Evolutionary conservation across 495 filamentous ascomycete species (phyloP).

Genomic region (Neurospora sp.): DNA sequence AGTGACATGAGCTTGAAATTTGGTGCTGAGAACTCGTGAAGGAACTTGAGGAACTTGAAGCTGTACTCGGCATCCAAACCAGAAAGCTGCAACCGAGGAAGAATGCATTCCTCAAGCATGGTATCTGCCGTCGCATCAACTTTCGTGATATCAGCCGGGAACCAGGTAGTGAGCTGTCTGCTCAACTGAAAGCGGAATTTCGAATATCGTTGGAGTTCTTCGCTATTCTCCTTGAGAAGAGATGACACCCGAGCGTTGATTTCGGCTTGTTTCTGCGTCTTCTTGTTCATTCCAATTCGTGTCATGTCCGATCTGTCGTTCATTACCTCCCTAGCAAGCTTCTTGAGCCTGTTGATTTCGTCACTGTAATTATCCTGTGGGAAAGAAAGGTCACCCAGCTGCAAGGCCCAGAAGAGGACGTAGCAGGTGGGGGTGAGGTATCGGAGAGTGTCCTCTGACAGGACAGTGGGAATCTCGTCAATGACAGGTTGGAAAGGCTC

Average conservation of each 20-base stretch:
- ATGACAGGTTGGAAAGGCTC: slow-evolving; percentile 71
- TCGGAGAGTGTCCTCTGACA: slow-evolving; percentile 56
- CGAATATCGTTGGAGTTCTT: slow-evolving; percentile 50
- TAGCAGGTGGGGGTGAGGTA: slow-evolving; percentile 68
- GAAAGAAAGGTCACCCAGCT: slow-evolving; percentile 67
- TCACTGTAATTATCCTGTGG: slow-evolving; percentile 63
- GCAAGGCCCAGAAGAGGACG: slow-evolving; percentile 86
- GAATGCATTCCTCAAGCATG: slow-evolving; percentile 79
- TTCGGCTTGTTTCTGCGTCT: slow-evolving; percentile 59
- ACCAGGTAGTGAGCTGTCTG: slow-evolving; percentile 76
- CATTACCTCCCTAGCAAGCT: slow-evolving; percentile 49
- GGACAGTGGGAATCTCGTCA: slow-evolving; percentile 47
- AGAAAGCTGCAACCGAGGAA: slow-evolving; percentile 77
- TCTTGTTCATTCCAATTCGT: slow-evolving; percentile 49
- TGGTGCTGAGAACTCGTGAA: slow-evolving; percentile 71
- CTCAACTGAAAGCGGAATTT: slow-evolving; percentile 53
- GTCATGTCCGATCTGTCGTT: slow-evolving; percentile 65
- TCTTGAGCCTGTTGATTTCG: slow-evolving; percentile 55
- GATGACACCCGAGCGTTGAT: slow-evolving; percentile 55
- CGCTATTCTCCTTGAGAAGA: slow-evolving; percentile 43
- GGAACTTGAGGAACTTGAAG: slow-evolving; percentile 72
- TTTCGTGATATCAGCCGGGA: slow-evolving; percentile 50
- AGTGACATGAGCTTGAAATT: slow-evolving; percentile 82
- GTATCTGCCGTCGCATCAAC: slow-evolving; percentile 59
- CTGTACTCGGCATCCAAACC: slow-evolving; percentile 78